Evolutionary conservation across 306 rosid genomes (phyloP).

Genomic region (Delonix regia): DNA sequence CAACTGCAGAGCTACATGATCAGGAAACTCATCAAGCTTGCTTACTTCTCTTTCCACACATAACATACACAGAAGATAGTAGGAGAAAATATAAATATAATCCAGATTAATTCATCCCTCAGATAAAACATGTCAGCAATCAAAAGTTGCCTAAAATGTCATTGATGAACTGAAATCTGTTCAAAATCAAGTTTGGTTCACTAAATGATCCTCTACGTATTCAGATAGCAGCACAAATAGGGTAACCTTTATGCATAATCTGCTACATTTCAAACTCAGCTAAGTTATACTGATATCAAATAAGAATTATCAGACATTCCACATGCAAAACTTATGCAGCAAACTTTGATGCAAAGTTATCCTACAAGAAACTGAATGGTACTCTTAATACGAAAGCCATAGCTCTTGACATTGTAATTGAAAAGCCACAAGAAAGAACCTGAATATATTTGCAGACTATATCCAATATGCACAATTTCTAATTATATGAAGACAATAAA

Average conservation of each 20-base stretch:
- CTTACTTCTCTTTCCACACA: slow-evolving; percentile 1
- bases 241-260: background rate
- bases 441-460: slow-evolving; percentile 5
- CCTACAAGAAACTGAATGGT: slow-evolving; percentile 4
- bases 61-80: slow-evolving; percentile 1
- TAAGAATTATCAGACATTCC: background rate
- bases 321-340: slow-evolving; percentile 13
- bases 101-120: background rate
- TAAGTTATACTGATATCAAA: background rate
- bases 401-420: slow-evolving; percentile 6
- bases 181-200: background rate
- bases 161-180: background rate
- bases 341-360: background rate
- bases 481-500: slow-evolving; percentile 3
- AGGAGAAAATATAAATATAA: slow-evolving; percentile 1
- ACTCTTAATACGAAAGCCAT: background rate
- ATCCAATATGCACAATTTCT: background rate
- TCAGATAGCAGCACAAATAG: background rate
- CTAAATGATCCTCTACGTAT: background rate
- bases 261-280: background rate
- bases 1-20: slow-evolving; percentile 74
- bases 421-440: background rate
- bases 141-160: background rate
- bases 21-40: slow-evolving; percentile 36
- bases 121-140: background rate